These are phyloP conservation scores for Neurospora sp. DNA, from an alignment of 2,329 filamentous ascomycete genomes.

Conservation along the genomic window DNA sequence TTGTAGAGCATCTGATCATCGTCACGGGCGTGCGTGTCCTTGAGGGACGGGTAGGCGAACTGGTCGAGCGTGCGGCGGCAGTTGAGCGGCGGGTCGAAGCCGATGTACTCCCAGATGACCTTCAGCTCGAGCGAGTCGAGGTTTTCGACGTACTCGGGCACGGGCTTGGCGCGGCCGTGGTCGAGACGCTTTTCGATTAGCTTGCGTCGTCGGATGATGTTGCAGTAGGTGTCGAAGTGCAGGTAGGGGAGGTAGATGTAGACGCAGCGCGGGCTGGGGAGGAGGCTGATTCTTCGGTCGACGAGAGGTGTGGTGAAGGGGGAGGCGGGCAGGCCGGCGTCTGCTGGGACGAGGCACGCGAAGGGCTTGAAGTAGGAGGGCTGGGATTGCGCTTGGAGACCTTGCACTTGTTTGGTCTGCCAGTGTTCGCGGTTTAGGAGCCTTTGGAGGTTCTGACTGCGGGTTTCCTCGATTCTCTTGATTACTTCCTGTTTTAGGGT, in stretches of 20 bases:
- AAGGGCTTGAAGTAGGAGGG: conserved; percentile 28
- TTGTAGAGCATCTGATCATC: conserved; percentile 62
- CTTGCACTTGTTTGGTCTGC: conserved; percentile 30
- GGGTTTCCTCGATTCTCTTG: conserved; percentile 33
- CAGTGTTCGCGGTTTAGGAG: conserved; percentile 33
- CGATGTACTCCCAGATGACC: conserved; percentile 53
- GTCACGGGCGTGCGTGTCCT: conserved; percentile 50
- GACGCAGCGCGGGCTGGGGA: conserved; percentile 24
- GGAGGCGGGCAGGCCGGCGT: conserved; percentile 20
- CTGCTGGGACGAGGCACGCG: conserved; percentile 26
- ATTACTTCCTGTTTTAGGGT: conserved; percentile 20
- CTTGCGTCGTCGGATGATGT: conserved; percentile 44
- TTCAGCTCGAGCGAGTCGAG: conserved; percentile 46
- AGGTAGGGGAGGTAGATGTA: conserved; percentile 49
- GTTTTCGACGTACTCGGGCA: conserved; percentile 42
- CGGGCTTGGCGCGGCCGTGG: conserved; percentile 45
- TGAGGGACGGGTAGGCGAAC: conserved; percentile 51
- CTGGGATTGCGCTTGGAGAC: conserved; percentile 28
- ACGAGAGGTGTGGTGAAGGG: conserved; percentile 14
- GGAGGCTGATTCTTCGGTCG: conserved; percentile 1
- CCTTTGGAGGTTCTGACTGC: conserved; percentile 27
- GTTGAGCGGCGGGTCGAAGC: conserved; percentile 51
- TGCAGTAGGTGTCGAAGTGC: conserved; percentile 54
- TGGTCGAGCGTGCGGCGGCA: conserved; percentile 53
- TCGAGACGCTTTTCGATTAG: conserved; percentile 41